Evolutionary conservation across 1,284 basidiomycete genomes (phyloP).

Genomic region (Termitomyces sp.): DNA sequence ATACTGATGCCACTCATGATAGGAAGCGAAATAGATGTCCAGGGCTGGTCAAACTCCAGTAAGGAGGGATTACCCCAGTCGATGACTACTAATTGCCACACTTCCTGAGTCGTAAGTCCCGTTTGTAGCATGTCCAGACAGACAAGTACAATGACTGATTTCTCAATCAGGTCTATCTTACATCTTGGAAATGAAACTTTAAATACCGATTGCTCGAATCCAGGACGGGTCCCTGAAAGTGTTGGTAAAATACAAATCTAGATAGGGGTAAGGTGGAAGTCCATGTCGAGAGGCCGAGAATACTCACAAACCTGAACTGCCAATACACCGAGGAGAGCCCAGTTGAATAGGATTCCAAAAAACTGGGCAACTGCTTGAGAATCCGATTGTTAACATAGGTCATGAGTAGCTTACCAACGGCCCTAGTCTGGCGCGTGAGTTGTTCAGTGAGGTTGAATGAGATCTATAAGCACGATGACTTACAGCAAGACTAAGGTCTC

Average conservation of each 20-base stretch:
- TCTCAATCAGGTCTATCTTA: neutral
- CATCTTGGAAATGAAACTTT: too few relatives aligned
- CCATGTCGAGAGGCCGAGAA: too few relatives aligned
- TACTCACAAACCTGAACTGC: neutral
- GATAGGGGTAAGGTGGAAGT: neutral
- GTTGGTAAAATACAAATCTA: neutral
- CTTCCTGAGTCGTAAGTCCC: neutral
- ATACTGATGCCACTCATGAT: neutral
- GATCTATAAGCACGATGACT: too few relatives aligned
- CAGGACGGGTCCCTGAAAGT: neutral
- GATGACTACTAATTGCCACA: neutral
- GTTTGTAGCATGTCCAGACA: neutral
- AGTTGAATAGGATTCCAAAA: neutral
- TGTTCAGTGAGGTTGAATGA: too few relatives aligned
- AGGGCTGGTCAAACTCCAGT: neutral
- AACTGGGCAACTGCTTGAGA: too few relatives aligned
- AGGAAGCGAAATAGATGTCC: neutral
- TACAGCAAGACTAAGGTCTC: too few relatives aligned
- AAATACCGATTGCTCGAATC: neutral
- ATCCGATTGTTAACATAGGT: too few relatives aligned
- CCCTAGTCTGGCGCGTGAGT: too few relatives aligned
- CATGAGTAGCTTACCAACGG: too few relatives aligned
- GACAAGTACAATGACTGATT: neutral
- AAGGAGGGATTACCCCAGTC: neutral
- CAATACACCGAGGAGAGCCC: neutral